Base-by-base conservation (phyloP, 2,329 filamentous ascomycete species). In the Pseudopyricularia cyperi region DNA sequence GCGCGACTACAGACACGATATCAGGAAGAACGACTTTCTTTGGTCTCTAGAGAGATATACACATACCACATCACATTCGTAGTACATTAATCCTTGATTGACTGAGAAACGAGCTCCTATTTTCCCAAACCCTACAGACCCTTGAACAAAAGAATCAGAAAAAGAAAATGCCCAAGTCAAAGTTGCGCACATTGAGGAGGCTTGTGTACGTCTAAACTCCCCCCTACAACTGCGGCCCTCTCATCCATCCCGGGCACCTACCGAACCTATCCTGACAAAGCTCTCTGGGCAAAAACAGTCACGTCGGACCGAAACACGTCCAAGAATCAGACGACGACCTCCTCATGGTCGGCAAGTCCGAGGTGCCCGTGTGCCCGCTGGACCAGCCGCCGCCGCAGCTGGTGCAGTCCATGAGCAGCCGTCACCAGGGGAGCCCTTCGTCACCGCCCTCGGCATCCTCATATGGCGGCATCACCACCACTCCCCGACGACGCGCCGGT, bases 261-360 rank as follows among this genome's bases (percentile, higher is more conserved):
- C 30, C 7, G 11, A 24, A 15, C 17, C 26, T n/a, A 26, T 26
- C 8, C 15, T 26, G 14, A 39, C 19, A 11, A 6, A 47, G 26
- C 26, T 15, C n/a, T 14, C 17, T 32, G 4, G 19, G 19, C 3
- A 39, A 35, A 48, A 26, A 49, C 48, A 44, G 39, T 19, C 39
- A 44, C 11, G 39, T 44, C 19, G 39, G 39, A 44, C 48, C 33
- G 7, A 26, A n/a, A 30, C 17, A n/a, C 32, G 19, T 26, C 5
- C n/a, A 49, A n/a, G 48, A 49, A 34, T 32, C 48, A 34, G 39
- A 46, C 39, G 50, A 51, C 28, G 50, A 51, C 24, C 26, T 51
- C 26, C 24, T 30, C 39, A 51, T 51, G 50, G 50, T 51, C n/a
- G 50, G 50, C 37, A 46, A 33, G 50, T 51, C 50, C 28, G 50